Evolutionary conservation across 345 rosid species (phyloP), one percentile per base, ranked within the genome.

Genomic region (Sapria himalayana): DNA sequence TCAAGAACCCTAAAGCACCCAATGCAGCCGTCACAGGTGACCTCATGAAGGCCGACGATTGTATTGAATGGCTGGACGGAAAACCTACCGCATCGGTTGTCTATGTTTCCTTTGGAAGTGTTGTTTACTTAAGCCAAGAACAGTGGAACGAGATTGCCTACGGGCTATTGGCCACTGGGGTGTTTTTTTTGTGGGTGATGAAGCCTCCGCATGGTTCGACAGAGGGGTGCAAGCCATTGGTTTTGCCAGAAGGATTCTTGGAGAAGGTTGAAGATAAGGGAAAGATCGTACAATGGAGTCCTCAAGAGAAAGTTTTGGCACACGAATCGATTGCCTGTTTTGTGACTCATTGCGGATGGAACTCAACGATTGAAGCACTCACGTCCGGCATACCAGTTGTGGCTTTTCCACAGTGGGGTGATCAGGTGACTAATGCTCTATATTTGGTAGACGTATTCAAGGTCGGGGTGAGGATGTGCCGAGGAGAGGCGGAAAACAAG

Each of bases 331-430:
- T 76, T n/a, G 71, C 71, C 1, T 73, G 84, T 57, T 85, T 81
- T 35, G 63, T 78, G 13, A 73, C 86, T 0, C 96, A 85, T 32
- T 81, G 96, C 21, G 96, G 96, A 3, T 85, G 96, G 96, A 81
- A 81, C 63, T 85, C 92, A 3, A 57, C 86, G 0, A 60, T 81
- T 67, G 96, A 85, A 51, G 63, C 94, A 10, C 39, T 85, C 11
- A 46, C 86, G 1, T 55, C 61, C 0, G 94, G 92, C 2, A 49
- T 71, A 50, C 86, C 92, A 0, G 61, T 84, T 22, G 50, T 81
- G 17, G 72, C 77, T 8, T 78, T 65, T 29, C 92, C 92, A 3
- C 92, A 70, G 17, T 85, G 86, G 92, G 85, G 86, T 2, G 96
- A 85, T 59, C 94, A 81, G 48, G 86, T 73, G 15, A 75, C 92